phyloP scores from a whole-genome alignment of 805 yeast species.

The Starmerella floris region DNA sequence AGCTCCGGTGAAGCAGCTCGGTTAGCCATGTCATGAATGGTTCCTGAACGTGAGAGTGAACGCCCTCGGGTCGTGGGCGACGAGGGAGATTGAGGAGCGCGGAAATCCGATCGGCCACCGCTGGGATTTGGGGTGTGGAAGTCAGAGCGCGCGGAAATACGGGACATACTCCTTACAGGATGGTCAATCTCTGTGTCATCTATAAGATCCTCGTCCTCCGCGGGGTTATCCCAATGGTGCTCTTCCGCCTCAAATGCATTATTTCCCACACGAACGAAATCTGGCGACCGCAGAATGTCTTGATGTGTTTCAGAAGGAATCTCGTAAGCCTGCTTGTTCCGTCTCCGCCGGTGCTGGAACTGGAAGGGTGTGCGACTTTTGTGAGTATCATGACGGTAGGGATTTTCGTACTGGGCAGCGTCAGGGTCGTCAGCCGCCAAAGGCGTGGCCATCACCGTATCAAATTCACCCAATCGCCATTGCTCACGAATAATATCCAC shows the following conservation, averaged over 20 bases:
- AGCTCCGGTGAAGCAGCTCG: conserved; percentile 11
- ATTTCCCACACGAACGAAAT: conserved; percentile 19
- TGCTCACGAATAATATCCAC: conserved; percentile 59
- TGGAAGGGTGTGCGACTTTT: conserved; percentile 6
- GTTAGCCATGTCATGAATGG: conserved; percentile 15
- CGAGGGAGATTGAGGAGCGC: background rate
- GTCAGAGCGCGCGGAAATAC: background rate
- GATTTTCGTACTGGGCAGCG: conserved; percentile 23
- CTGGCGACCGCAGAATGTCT: conserved; percentile 19
- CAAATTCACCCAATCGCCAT: conserved; percentile 40
- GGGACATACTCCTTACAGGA: background rate
- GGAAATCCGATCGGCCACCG: background rate
- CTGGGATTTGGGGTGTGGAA: background rate
- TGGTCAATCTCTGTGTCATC: background rate
- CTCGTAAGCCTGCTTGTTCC: conserved; percentile 17
- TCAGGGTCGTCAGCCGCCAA: conserved; percentile 24
- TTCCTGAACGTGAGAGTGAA: conserved; percentile 1
- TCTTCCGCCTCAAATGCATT: conserved; percentile 14
- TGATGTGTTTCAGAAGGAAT: conserved; percentile 17
- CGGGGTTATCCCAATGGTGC: conserved; percentile 14
- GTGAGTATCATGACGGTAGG: conserved; percentile 19
- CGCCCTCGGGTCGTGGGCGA: conserved; percentile 1
- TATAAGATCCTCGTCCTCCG: background rate
- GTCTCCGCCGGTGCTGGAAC: conserved; percentile 9
- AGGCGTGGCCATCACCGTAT: conserved; percentile 24